These are phyloP conservation scores for Jackrogersella minutella DNA, from an alignment of 495 filamentous ascomycete genomes.

Conservation along the genomic window DNA sequence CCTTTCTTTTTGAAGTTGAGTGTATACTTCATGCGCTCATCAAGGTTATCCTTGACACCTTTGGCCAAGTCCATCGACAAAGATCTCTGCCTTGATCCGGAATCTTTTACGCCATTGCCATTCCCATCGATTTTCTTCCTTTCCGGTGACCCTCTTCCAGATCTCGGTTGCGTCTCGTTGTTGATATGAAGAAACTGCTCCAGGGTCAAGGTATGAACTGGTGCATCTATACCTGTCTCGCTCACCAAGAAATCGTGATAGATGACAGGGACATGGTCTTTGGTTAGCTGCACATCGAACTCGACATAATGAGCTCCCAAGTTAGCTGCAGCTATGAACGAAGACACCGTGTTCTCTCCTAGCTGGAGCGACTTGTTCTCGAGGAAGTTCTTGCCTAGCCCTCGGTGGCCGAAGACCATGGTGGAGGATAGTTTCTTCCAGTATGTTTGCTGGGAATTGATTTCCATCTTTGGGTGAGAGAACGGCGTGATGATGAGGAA, in stretches of 20 bases:
- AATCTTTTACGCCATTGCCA: constrained; percentile 45
- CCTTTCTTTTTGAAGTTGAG: constrained; percentile 87
- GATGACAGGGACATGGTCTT: constrained; percentile 97
- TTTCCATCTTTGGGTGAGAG: constrained; percentile 88
- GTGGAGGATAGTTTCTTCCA: constrained; percentile 77
- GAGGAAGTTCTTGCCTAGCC: constrained; percentile 88
- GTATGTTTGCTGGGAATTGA: constrained; percentile 89
- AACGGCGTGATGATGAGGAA: constrained; percentile 96
- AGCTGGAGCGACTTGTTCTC: constrained; percentile 86
- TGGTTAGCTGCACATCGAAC: constrained; percentile 96
- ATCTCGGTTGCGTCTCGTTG: constrained; percentile 50
- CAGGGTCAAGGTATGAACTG: constrained; percentile 91
- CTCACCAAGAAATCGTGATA: constrained; percentile 99
- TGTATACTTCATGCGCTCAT: constrained; percentile 96
- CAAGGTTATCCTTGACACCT: constrained; percentile 62
- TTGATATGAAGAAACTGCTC: constrained; percentile 94
- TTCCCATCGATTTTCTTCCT: constrained; percentile 43
- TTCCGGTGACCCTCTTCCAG: constrained; percentile 33
- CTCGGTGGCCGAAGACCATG: constrained; percentile 95
- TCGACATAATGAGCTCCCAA: constrained; percentile 92
- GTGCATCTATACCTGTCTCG: constrained; percentile 97
- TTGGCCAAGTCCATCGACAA: constrained; percentile 54
- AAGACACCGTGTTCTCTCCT: constrained; percentile 94
- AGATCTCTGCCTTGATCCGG: constrained; percentile 53
- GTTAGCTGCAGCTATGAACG: constrained; percentile 95